Percentiles rank a stretch among this genome's conserved stretches.
Evolutionary conservation across 2,329 filamentous ascomycete genomes (phyloP).

Genomic region (Cladosporium oxysporum): DNA sequence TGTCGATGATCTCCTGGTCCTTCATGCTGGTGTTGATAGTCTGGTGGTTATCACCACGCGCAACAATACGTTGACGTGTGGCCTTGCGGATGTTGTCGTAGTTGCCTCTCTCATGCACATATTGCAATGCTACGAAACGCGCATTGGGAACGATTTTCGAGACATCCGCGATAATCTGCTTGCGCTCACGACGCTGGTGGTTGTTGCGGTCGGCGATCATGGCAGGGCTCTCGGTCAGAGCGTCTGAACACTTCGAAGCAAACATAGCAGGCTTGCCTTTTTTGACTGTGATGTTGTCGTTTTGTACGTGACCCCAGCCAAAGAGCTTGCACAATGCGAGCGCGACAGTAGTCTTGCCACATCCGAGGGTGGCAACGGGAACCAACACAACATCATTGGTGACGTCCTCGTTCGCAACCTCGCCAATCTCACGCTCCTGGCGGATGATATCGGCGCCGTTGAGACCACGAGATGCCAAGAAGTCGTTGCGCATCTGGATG

Average conservation of each 20-base stretch:
- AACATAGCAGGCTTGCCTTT: conserved; percentile 75
- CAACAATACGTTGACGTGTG: conserved; percentile 76
- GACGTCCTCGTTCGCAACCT: conserved; percentile 56
- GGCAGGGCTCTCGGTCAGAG: conserved; percentile 65
- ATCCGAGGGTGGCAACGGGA: conserved; percentile 90
- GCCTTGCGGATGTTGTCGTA: conserved; percentile 74
- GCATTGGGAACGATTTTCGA: conserved; percentile 61
- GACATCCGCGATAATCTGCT: conserved; percentile 83
- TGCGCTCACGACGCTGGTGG: conserved; percentile 81
- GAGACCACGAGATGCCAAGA: conserved; percentile 77
- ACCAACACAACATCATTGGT: conserved; percentile 75
- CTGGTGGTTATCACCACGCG: conserved; percentile 93
- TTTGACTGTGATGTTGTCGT: conserved; percentile 88
- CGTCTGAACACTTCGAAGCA: conserved; percentile 66
- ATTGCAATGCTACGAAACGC: conserved; percentile 82
- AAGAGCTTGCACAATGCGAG: conserved; percentile 81
- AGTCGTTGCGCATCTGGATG: conserved; percentile 85
- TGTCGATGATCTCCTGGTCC: conserved; percentile 74
- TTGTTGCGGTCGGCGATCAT: conserved; percentile 96
- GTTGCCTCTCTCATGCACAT: conserved; percentile 70
- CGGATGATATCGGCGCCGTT: conserved; percentile 88
- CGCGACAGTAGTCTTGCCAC: conserved; percentile 92
- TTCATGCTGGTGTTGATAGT: conserved; percentile 87
- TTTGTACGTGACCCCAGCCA: conserved; percentile 89
- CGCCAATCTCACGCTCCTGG: conserved; percentile 62